Base-by-base conservation (phyloP, 1,139 yeast genomes). In the Zhuliangozyma parablackwelliae region DNA sequence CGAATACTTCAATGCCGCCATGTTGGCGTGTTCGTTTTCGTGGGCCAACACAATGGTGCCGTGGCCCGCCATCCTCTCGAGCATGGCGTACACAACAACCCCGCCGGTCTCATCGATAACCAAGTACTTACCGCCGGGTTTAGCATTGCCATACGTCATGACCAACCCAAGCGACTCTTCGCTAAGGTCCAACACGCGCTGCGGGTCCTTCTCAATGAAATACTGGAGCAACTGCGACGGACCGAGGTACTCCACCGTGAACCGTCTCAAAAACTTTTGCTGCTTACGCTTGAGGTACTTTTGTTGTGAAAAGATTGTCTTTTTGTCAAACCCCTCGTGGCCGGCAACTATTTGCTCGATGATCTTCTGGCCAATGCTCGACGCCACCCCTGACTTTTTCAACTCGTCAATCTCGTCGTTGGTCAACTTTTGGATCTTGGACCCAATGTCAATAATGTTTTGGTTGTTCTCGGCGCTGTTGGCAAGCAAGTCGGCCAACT, bases 101-200 rank as follows among this genome's bases (percentile, higher is more conserved):
- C 97, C 97, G 25, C 95, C 89, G 23, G 96, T 83, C 52, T 92
- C 98, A 55, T 92, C 99, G 38, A 88, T 72, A 6, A 92, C 82
- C 26, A 92, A 66, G 53, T 92, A 94, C 39, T 74, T 80, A 1
- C 98, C 97, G 8, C 96, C 96, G 0, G 96, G 90, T 49, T 82
- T 77, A 20, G 92, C 77, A 54, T 92, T 89, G 2, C 82, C 96
- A 48, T 83, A 70, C 42, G 81, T 81, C 62, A 92, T 63, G 50
- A 88, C 62, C 57, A 84, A 63, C 0, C 94, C 96, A 32, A 92
- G 57, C 2, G 90, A 69, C 59, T 92, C 98, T 43, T 82, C 82
- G 47, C 95, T 85, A 69, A 92, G 65, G 50, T 87, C 95, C 59
- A 83, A 66, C n/a, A 87, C 80, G 47, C 83, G 72, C 29, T 75